Percentiles rank a stretch among this genome's conserved stretches.
Conservation (phyloP, 108 stramenopile genomes). For the Cyclotella choctawhatcheeana region DNA sequence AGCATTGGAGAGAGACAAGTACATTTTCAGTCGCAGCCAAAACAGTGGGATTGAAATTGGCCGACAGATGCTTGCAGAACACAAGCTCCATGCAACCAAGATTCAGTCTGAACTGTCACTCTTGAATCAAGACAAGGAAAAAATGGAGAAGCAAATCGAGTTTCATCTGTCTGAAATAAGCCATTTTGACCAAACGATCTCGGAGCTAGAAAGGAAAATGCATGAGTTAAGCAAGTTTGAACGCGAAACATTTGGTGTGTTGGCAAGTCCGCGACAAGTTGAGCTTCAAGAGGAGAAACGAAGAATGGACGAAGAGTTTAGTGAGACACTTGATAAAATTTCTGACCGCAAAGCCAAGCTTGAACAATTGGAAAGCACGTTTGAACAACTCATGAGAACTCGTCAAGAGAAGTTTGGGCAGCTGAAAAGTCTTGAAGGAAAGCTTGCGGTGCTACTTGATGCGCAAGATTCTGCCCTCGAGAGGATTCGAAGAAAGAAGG, state of each 20-base stretch:
- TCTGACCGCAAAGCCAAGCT: conserved; percentile 82
- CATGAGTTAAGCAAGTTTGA: conserved; percentile 76
- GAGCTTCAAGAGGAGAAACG: conserved; percentile 83
- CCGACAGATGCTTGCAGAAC: conserved; percentile 89
- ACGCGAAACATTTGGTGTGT: conserved; percentile 62
- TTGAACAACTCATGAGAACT: conserved; percentile 65
- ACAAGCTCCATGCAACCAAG: conserved; percentile 90
- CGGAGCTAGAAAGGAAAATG: conserved; percentile 84
- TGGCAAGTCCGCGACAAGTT: conserved; percentile 58
- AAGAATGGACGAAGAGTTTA: conserved; percentile 85
- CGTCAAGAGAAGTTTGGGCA: conserved; percentile 83
- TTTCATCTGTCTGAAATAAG: conserved; percentile 74
- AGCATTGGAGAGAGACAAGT: conserved; percentile 78
- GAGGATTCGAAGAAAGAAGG: conserved; percentile 72
- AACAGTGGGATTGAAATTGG: conserved; percentile 88
- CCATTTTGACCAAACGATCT: conserved; percentile 79
- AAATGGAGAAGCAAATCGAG: conserved; percentile 79
- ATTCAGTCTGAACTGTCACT: conserved; percentile 83
- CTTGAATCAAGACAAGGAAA: conserved; percentile 84
- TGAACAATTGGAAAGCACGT: conserved; percentile 62
- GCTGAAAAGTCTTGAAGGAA: conserved; percentile 78
- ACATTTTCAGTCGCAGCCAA: conserved; percentile 83
- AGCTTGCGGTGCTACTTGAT: conserved; percentile 89
- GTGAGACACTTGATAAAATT: conserved; percentile 82
- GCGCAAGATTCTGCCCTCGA: conserved; percentile 87